Conservation (phyloP, 2,329 filamentous ascomycete genomes). For the Cordyceps sp. region DNA sequence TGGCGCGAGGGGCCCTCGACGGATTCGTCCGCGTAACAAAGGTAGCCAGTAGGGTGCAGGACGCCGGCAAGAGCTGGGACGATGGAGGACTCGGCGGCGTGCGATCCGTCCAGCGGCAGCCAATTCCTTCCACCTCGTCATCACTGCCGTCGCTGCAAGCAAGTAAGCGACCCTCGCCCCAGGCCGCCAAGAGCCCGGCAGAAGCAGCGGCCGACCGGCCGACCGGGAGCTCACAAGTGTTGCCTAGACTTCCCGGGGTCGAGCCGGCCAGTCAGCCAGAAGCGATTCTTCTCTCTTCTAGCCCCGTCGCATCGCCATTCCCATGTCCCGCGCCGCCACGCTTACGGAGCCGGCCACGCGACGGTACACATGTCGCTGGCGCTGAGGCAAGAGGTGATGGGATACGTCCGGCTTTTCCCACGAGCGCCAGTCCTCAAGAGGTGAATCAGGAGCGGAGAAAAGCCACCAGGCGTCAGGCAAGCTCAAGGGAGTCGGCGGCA, state of each 20-base stretch:
- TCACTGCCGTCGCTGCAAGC: conserved; percentile 1
- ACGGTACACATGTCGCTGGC: too few species aligned
- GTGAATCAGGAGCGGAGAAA: conserved; percentile 3
- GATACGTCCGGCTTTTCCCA: conserved; percentile 9
- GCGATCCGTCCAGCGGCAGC: too few species aligned
- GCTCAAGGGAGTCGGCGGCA: neutral
- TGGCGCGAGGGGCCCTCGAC: conserved; percentile 19
- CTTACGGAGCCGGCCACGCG: too few species aligned
- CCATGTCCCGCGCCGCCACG: too few species aligned
- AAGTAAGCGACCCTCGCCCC: conserved; percentile 19
- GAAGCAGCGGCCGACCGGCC: conserved; percentile 19
- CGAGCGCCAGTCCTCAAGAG: conserved; percentile 7
- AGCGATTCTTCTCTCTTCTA: conserved; percentile 28
- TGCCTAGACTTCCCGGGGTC: conserved; percentile 21
- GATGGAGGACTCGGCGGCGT: too few species aligned
- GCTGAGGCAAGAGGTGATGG: conserved; percentile 8
- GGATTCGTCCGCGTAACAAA: conserved; percentile 25
- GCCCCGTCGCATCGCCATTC: too few species aligned
- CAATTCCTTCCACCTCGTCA: too few species aligned
- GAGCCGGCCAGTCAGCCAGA: conserved; percentile 11
- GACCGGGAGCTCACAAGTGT: conserved; percentile 24
- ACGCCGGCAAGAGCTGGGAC: too few species aligned
- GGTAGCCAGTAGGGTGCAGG: conserved; percentile 5
- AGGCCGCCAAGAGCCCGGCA: conserved; percentile 8
- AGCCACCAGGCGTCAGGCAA: neutral